Evolutionary conservation across 352 stramenopile species (phyloP).

Genomic region (Globisporangium carolinianum): DNA sequence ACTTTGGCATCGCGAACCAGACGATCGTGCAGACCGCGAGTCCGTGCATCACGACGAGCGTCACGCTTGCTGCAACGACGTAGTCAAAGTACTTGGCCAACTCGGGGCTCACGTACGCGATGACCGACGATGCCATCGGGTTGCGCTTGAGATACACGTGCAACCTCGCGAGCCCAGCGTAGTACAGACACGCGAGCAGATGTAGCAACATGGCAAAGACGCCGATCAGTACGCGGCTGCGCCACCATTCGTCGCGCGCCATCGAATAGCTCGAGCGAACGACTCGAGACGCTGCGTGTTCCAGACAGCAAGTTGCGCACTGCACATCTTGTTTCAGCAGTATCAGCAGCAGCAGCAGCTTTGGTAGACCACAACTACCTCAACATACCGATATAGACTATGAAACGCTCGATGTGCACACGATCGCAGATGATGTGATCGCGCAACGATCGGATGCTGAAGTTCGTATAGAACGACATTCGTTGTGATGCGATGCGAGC

Average conservation of each 20-base stretch:
- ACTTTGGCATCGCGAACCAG: conserved; percentile 1
- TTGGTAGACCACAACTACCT: too few species aligned
- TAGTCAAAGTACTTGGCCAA: not conserved
- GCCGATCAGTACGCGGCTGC: not conserved
- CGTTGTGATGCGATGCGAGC: too few species aligned
- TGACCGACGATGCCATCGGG: too few species aligned
- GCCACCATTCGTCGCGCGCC: not conserved
- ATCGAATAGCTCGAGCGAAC: not conserved
- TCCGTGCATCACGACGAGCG: not conserved
- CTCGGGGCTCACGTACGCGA: not conserved
- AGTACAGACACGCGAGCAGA: not conserved
- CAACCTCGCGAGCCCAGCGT: not conserved
- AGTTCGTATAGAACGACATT: too few species aligned
- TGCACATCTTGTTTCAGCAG: too few species aligned
- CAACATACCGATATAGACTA: too few species aligned
- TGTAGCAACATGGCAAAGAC: not conserved
- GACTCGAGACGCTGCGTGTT: not conserved
- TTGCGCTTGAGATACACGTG: not conserved
- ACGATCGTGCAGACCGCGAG: not conserved
- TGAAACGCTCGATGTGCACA: too few species aligned
- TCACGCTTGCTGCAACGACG: not conserved
- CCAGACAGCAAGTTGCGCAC: too few species aligned
- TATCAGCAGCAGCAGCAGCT: too few species aligned
- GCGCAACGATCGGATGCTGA: too few species aligned
- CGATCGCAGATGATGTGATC: too few species aligned